Conservation (phyloP, 352 stramenopile genomes). For the Globisporangium parvum region DNA sequence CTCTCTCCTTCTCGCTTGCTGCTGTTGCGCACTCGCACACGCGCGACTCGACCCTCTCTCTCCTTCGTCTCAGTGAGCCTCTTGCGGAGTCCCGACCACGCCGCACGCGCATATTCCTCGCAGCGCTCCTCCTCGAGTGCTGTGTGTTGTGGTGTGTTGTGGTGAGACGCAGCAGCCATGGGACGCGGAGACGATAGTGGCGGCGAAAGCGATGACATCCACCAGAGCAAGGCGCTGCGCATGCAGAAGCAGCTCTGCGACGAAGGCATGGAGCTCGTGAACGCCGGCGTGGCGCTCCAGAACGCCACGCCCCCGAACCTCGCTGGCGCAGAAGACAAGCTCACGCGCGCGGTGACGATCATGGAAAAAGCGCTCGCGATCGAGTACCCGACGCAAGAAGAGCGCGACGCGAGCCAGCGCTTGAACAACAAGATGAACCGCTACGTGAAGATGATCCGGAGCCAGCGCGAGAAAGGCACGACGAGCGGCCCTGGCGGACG, state of each 20-base stretch:
- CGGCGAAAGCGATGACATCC: constrained; percentile 52
- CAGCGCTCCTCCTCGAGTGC: no score
- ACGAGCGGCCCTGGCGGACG: constrained; percentile 21
- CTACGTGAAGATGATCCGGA: constrained; percentile 86
- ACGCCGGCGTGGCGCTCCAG: constrained; percentile 72
- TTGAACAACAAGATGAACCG: constrained; percentile 84
- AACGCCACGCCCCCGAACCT: constrained; percentile 54
- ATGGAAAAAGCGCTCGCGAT: constrained; percentile 77
- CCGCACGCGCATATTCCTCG: no score
- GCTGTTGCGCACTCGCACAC: no score
- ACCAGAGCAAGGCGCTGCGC: constrained; percentile 51
- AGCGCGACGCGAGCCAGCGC: constrained; percentile 61
- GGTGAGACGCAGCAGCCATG: not conserved
- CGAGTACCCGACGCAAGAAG: constrained; percentile 64
- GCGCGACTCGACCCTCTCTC: no score
- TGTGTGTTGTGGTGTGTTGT: not conserved
- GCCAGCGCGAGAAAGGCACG: constrained; percentile 55
- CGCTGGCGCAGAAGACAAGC: constrained; percentile 50
- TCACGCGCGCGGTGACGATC: constrained; percentile 61
- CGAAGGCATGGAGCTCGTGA: constrained; percentile 78
- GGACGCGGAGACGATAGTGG: constrained; percentile 28
- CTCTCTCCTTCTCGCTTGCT: not conserved
- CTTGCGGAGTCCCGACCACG: not conserved
- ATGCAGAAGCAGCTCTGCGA: constrained; percentile 78
- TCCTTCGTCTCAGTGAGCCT: not conserved